Evolutionary conservation across 139 green algal species (phyloP).

Genomic region (Chlorella ohadii): DNA sequence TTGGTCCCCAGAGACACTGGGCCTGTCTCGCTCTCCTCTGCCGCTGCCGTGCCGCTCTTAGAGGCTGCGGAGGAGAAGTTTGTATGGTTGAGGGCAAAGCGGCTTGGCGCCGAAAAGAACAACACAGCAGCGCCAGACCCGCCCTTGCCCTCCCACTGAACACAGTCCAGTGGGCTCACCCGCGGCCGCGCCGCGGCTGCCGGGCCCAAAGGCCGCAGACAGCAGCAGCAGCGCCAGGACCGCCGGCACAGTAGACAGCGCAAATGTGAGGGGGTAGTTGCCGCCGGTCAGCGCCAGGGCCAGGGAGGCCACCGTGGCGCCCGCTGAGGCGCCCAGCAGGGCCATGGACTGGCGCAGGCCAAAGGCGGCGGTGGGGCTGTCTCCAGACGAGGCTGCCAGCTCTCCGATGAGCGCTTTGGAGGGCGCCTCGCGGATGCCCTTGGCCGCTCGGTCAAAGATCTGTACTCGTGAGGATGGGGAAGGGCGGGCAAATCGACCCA

Average conservation of each 20-base stretch:
- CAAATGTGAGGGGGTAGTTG: conserved; percentile 81
- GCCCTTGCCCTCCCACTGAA: too few species aligned
- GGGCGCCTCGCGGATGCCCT: conserved; percentile 86
- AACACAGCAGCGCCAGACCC: too few species aligned
- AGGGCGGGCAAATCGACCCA: too few species aligned
- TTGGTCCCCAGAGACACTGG: conserved; percentile 26
- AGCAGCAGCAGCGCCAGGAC: conserved; percentile 62
- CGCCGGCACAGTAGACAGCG: conserved; percentile 62
- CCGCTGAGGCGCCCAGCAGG: conserved; percentile 76
- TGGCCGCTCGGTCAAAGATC: conserved; percentile 71
- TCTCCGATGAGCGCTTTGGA: conserved; percentile 88
- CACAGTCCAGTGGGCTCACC: too few species aligned
- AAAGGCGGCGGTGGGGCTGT: conserved; percentile 78
- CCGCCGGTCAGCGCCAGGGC: conserved; percentile 63
- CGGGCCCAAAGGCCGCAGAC: conserved; percentile 6
- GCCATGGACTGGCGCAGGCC: conserved; percentile 76
- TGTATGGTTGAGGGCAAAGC: too few species aligned
- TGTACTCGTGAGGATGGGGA: background rate
- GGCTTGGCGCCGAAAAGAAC: too few species aligned
- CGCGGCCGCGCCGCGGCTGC: background rate
- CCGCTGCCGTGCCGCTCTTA: background rate
- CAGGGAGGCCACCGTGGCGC: conserved; percentile 51
- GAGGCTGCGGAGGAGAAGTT: background rate
- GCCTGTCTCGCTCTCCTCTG: background rate
- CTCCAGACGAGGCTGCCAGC: conserved; percentile 70